Evolutionary conservation across 371 early-diverging fungal species (phyloP), one percentile per base, ranked within the genome.

Genomic region (Rhizopus sp.): DNA sequence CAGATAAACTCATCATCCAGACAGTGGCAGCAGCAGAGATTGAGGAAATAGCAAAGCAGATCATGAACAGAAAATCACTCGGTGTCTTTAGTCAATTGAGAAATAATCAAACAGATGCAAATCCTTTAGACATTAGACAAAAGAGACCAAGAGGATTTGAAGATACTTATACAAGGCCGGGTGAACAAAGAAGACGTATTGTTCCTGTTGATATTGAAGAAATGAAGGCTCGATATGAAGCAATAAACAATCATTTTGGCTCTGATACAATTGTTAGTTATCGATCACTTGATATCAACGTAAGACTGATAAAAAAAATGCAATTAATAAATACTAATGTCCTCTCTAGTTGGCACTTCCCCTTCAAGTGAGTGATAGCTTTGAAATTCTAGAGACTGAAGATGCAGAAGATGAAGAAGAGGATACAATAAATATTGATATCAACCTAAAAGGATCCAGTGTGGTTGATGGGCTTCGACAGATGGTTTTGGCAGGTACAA

Each of bases 381-480:
- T 17, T 34, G 33, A 17, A 17, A n/a, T 12, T 40, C 32, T 31
- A 10, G 29, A 12, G 12, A 33, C 42, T 29, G 48, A 33, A 10
- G 37, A 13, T 5, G 23, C 37, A 7, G 13, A 46, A 30, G 16
- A 60, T 29, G 37, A 44, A 6, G 40, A 51, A 3, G 49, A 53
- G 16, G 35, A 47, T 34, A 42, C 55, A 29, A 37, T 68, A 32
- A 52, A 46, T 12, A 55, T 63, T 29, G 59, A 64, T 35, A 54
- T 84, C 10, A 49, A 54, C 0, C 53, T 84, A 50, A 71, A 74
- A 17, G 85, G 85, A 0, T 44, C 51, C 0, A 82, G 77, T 70
- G 78, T 85, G 10, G 68, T 80, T 34, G 75, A 79, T 40, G 85
- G 85, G 5, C 23, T 85, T 12, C 72, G 66, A 49, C 59, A 62